Conservation (phyloP, 2,329 filamentous ascomycete species). For the Tolypocladium nubicola region DNA sequence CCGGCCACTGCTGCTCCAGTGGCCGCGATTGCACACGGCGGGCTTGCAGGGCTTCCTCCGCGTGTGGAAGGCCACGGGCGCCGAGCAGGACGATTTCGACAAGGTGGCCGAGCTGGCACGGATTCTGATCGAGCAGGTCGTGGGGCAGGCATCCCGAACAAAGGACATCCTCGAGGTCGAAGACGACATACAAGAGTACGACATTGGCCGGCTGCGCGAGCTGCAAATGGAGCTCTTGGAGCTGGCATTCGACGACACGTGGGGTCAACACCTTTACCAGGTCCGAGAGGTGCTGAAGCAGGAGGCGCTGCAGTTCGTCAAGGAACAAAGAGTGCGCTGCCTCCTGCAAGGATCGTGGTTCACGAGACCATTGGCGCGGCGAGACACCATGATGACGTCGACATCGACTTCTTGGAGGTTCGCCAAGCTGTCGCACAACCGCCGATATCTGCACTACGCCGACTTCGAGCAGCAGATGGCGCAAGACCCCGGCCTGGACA, state of each 20-base stretch:
- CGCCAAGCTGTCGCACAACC: slow-evolving; percentile 81
- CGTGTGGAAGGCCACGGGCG: slow-evolving; percentile 84
- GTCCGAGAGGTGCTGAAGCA: slow-evolving; percentile 86
- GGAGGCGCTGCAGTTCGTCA: slow-evolving; percentile 91
- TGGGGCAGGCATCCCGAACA: slow-evolving; percentile 70
- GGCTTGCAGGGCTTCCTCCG: slow-evolving; percentile 81
- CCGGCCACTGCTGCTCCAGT: slow-evolving; percentile 79
- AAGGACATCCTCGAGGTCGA: slow-evolving; percentile 82
- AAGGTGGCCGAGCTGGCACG: slow-evolving; percentile 88
- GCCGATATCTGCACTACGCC: slow-evolving; percentile 80
- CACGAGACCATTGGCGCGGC: slow-evolving; percentile 33
- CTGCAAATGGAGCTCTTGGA: slow-evolving; percentile 91
- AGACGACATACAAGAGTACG: slow-evolving; percentile 77
- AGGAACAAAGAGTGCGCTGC: slow-evolving; percentile 89
- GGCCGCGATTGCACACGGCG: slow-evolving; percentile 81
- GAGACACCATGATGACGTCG: slow-evolving; percentile 31
- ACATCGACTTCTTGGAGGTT: slow-evolving; percentile 63
- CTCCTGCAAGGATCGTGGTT: slow-evolving; percentile 89
- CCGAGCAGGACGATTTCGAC: slow-evolving; percentile 76
- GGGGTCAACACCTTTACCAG: slow-evolving; percentile 81
- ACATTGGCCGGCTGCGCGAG: slow-evolving; percentile 66
- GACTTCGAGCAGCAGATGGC: slow-evolving; percentile 62
- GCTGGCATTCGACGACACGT: slow-evolving; percentile 85
- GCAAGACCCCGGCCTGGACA: slow-evolving; percentile 60
- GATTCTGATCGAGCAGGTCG: slow-evolving; percentile 80